Percentiles rank a stretch among this genome's conserved stretches.
These are phyloP conservation scores for Murraya paniculata DNA, from an alignment of 345 rosid species.

Conservation along the genomic window DNA sequence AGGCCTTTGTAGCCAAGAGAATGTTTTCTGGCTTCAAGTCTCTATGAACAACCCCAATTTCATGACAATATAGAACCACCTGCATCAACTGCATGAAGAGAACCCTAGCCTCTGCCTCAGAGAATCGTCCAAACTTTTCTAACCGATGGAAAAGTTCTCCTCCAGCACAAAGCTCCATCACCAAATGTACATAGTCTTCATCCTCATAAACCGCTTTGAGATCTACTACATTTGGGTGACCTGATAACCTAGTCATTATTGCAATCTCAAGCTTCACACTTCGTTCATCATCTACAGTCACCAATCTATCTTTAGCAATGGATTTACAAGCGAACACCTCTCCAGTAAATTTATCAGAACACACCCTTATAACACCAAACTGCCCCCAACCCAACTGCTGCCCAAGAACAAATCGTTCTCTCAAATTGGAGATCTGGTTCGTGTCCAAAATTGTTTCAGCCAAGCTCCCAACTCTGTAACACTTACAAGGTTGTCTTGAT, in stretches of 20 bases:
- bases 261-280: constrained; percentile 71
- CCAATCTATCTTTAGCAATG: constrained; percentile 57
- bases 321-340: constrained; percentile 67
- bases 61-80: constrained; percentile 61
- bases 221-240: constrained; percentile 68
- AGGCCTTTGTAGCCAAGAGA: constrained; percentile 52
- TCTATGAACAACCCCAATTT: constrained; percentile 61
- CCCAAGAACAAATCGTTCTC: constrained; percentile 47
- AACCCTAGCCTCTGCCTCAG: constrained; percentile 52
- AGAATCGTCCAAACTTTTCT: constrained; percentile 55
- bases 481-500: constrained; percentile 36
- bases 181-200: constrained; percentile 54
- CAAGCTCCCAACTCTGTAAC: constrained; percentile 41
- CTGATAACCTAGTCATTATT: constrained; percentile 66
- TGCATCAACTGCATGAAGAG: constrained; percentile 63
- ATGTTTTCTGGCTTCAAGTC: constrained; percentile 76
- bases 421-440: constrained; percentile 41
- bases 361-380: constrained; percentile 62
- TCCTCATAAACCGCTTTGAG: constrained; percentile 75
- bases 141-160: constrained; percentile 63
- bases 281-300: constrained; percentile 47
- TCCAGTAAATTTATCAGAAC: constrained; percentile 57
- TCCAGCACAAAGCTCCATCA: constrained; percentile 78
- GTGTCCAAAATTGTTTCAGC: constrained; percentile 47
- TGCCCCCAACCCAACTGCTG: constrained; percentile 73